These are phyloP conservation scores for Microsporum audouinii DNA, from an alignment of 2,329 filamentous ascomycete genomes.

Conservation along the genomic window DNA sequence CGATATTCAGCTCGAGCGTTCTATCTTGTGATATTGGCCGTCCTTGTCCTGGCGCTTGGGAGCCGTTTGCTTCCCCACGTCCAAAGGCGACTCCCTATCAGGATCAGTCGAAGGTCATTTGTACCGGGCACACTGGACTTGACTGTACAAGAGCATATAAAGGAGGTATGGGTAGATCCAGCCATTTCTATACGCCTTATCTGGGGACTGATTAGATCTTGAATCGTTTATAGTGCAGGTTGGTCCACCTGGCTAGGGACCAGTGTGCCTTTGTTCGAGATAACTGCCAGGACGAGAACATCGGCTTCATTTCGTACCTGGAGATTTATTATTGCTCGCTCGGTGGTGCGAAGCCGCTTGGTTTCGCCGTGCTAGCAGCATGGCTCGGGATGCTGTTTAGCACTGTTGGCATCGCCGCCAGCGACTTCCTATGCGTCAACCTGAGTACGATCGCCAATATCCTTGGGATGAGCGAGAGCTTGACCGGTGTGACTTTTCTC, in stretches of 20 bases:
- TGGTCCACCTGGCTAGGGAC: slow-evolving; percentile 65
- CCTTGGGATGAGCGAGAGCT: slow-evolving; percentile 85
- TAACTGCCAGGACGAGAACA: slow-evolving; percentile 80
- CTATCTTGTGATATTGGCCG: slow-evolving; percentile 34
- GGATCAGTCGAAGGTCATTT: neutral
- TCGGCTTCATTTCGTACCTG: slow-evolving; percentile 79
- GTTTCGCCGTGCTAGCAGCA: slow-evolving; percentile 63
- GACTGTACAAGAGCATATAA: neutral
- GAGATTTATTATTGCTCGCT: slow-evolving; percentile 81
- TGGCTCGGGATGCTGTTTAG: slow-evolving; percentile 90
- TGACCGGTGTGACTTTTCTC: slow-evolving; percentile 91
- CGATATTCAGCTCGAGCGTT: slow-evolving; percentile 37
- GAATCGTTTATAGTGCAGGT: slow-evolving; percentile 49
- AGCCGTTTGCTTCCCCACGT: slow-evolving; percentile 18
- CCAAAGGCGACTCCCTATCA: neutral
- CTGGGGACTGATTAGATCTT: neutral
- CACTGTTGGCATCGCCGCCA: slow-evolving; percentile 93
- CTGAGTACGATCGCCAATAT: slow-evolving; percentile 83
- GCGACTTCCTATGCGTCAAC: slow-evolving; percentile 97
- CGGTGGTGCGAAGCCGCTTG: slow-evolving; percentile 55
- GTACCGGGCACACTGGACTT: neutral
- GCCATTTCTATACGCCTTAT: neutral
- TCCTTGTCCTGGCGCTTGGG: slow-evolving; percentile 23
- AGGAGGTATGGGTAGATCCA: neutral
- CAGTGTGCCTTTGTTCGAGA: slow-evolving; percentile 75